Conservation (phyloP, 2,329 filamentous ascomycete genomes). For the Alternaria novae-zelandiae region DNA sequence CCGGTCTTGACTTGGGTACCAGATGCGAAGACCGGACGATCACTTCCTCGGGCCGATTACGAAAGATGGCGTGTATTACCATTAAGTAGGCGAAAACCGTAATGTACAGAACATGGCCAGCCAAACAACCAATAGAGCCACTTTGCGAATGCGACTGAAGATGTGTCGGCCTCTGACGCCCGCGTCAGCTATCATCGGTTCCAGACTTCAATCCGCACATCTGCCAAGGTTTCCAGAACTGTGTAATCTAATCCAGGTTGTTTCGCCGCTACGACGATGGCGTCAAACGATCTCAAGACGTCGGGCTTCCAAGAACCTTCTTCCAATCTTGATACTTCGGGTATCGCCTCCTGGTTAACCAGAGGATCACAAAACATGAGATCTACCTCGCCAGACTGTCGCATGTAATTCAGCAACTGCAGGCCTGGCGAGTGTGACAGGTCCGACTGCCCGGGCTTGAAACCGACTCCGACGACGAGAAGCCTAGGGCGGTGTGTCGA, state of each 20-base stretch:
- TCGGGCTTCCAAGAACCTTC: conserved; percentile 50
- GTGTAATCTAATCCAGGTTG: conserved; percentile 54
- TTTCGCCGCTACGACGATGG: conserved; percentile 54
- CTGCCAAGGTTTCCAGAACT: conserved; percentile 45
- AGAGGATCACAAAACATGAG: conserved; percentile 56
- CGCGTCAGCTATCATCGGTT: neutral
- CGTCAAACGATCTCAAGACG: conserved; percentile 51
- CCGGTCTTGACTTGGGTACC: neutral
- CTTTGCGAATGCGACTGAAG: neutral
- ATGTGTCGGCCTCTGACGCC: neutral
- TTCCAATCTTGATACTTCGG: conserved; percentile 37
- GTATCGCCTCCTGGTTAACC: conserved; percentile 52
- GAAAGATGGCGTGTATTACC: neutral
- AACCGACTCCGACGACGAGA: conserved; percentile 58
- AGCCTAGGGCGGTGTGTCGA: conserved; percentile 1
- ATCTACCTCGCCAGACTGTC: conserved; percentile 46
- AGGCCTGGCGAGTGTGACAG: conserved; percentile 57
- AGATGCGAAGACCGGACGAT: neutral
- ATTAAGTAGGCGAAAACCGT: neutral
- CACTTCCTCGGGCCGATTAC: neutral
- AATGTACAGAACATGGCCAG: too few species aligned
- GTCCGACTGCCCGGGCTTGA: conserved; percentile 59
- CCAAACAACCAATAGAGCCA: neutral
- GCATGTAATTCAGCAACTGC: conserved; percentile 48
- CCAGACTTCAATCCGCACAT: conserved; percentile 21